Evolutionary conservation across 352 stramenopile species (phyloP).

Genomic region (Globisporangium canariense): DNA sequence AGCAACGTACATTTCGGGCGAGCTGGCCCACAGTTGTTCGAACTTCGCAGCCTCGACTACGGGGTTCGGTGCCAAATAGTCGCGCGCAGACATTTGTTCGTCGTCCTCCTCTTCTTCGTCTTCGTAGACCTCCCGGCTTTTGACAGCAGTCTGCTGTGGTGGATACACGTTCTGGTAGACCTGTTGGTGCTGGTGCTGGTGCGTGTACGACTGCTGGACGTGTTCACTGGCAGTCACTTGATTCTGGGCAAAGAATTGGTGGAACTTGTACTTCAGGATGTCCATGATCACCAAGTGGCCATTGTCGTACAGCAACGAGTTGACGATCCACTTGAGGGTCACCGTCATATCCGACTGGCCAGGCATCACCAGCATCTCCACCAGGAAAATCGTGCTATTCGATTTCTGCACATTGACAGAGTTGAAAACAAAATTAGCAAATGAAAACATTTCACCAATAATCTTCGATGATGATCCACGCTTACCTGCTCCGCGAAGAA

Average conservation of each 20-base stretch:
- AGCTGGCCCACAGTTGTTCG: conserved; percentile 73
- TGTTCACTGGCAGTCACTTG: conserved; percentile 21
- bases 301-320: conserved; percentile 83
- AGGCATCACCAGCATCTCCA: conserved; percentile 77
- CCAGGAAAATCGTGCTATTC: conserved; percentile 79
- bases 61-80: conserved; percentile 63
- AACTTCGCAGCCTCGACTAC: conserved; percentile 73
- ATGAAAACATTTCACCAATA: not conserved
- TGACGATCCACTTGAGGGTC: conserved; percentile 88
- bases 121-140: conserved; percentile 19
- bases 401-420: conserved; percentile 33
- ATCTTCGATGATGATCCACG: not conserved
- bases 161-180: conserved; percentile 16
- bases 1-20: conserved; percentile 66
- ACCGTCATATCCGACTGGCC: conserved; percentile 75
- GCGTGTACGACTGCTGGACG: conserved; percentile 7
- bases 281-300: conserved; percentile 79
- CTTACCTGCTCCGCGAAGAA: conserved; percentile 79
- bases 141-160: conserved; percentile 10
- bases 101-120: conserved; percentile 44
- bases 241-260: conserved; percentile 53
- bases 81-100: conserved; percentile 54
- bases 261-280: conserved; percentile 69
- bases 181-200: conserved; percentile 22
- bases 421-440: conserved; percentile 10